Evolutionary conservation across 192 early-diverging fungal species (phyloP).

Genomic region (Thoreauomyces humboldtii): DNA sequence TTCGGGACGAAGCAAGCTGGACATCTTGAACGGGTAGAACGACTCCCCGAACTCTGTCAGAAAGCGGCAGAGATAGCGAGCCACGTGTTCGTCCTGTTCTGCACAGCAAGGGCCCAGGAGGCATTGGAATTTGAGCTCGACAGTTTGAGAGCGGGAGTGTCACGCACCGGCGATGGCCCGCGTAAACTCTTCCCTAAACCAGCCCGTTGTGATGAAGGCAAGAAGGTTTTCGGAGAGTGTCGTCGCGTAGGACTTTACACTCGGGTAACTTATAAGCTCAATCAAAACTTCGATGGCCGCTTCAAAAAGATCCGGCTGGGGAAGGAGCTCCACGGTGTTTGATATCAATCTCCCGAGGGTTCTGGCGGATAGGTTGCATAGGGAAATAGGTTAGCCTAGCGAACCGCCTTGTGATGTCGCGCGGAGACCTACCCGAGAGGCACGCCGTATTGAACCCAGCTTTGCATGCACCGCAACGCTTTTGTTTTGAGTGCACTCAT

Average conservation of each 20-base stretch:
- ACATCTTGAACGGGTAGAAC: constrained; percentile 29
- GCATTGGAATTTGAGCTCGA: no score
- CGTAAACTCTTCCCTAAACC: constrained; percentile 27
- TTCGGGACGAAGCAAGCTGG: constrained; percentile 18
- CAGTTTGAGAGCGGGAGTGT: no score
- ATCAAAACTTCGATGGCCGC: constrained; percentile 34
- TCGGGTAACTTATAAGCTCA: constrained; percentile 33
- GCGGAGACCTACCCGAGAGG: constrained; percentile 10
- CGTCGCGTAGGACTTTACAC: constrained; percentile 27
- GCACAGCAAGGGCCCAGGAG: not conserved
- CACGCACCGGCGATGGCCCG: constrained; percentile 35
- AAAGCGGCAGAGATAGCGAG: constrained; percentile 33
- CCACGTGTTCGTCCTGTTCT: constrained; percentile 36
- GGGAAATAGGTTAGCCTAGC: no score
- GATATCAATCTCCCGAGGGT: no score
- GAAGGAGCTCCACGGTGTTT: constrained; percentile 27
- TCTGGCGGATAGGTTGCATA: no score
- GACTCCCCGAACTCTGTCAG: constrained; percentile 36
- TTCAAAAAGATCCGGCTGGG: constrained; percentile 30
- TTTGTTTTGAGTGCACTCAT: constrained; percentile 1
- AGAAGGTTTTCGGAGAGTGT: constrained; percentile 34
- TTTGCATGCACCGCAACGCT: constrained; percentile 25
- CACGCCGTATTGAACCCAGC: constrained; percentile 28
- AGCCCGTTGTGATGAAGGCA: constrained; percentile 32
- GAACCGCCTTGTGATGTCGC: no score